These are phyloP conservation scores for Kodamaea suecica DNA, from an alignment of 1,139 yeast genomes.

Conservation along the genomic window DNA sequence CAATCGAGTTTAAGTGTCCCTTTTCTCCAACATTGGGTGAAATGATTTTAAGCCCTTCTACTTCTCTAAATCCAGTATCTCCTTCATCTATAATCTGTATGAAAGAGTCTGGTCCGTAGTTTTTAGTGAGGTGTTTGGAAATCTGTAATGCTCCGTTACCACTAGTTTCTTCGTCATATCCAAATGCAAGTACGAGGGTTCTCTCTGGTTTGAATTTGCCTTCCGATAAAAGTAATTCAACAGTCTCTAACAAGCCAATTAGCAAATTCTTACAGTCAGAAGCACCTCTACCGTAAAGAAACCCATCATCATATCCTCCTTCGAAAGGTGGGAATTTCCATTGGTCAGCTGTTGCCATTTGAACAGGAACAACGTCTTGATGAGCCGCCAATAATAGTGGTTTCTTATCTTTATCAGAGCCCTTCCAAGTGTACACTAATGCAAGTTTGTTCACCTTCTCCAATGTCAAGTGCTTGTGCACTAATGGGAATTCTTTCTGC, in stretches of 20 bases:
- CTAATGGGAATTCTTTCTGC: conserved; percentile 29
- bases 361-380: conserved; percentile 52
- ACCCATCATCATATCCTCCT: conserved; percentile 40
- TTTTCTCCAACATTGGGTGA: conserved; percentile 53
- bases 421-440: conserved; percentile 38
- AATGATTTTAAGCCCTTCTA: conserved; percentile 49
- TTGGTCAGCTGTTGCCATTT: conserved; percentile 32
- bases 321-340: conserved; percentile 47
- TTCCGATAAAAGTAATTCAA: conserved; percentile 38
- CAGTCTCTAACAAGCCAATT: conserved; percentile 39
- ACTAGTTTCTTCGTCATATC: conserved; percentile 47
- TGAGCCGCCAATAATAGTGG: conserved; percentile 48
- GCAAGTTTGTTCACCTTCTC: conserved; percentile 33
- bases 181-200: conserved; percentile 43
- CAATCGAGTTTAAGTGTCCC: conserved; percentile 39
- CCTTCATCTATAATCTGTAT: conserved; percentile 49
- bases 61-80: conserved; percentile 27
- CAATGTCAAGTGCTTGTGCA: conserved; percentile 28
- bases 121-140: conserved; percentile 25
- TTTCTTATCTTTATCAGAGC: conserved; percentile 23
- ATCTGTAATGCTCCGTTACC: conserved; percentile 39
- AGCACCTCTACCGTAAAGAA: conserved; percentile 45
- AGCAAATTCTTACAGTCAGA: conserved; percentile 47
- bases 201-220: conserved; percentile 38
- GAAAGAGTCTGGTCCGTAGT: conserved; percentile 41